These are phyloP conservation scores for Gloeopeniophorella convolvens DNA, from an alignment of 768 basidiomycete species.

Conservation along the genomic window DNA sequence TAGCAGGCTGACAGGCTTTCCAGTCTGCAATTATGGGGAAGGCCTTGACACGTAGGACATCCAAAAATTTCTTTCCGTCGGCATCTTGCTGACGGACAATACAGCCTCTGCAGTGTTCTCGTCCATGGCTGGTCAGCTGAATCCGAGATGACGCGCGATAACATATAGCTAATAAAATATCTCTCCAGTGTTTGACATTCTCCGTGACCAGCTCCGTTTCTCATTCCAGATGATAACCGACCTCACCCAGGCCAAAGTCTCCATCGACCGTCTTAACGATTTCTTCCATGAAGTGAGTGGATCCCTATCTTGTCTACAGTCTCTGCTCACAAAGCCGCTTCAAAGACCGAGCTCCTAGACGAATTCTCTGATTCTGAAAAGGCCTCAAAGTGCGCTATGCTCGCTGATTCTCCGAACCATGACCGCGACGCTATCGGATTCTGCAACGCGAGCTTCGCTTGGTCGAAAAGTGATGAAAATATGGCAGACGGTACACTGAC, in stretches of 20 bases:
- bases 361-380: slow-evolving; percentile 20
- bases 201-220: slow-evolving; percentile 29
- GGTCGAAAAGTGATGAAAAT: slow-evolving; percentile 35
- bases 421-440: slow-evolving; percentile 39
- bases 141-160: background rate
- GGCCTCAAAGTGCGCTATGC: slow-evolving; percentile 11
- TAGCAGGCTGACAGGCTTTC: too few relatives aligned
- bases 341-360: slow-evolving; percentile 32
- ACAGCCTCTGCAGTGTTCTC: slow-evolving; percentile 28
- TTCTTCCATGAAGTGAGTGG: slow-evolving; percentile 30
- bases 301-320: background rate
- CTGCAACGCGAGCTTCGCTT: slow-evolving; percentile 46
- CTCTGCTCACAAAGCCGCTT: background rate
- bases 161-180: background rate
- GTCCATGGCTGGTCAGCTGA: slow-evolving; percentile 23
- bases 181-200: slow-evolving; percentile 34
- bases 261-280: slow-evolving; percentile 33
- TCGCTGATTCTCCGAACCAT: slow-evolving; percentile 15
- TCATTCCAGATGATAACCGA: slow-evolving; percentile 23
- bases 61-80: background rate
- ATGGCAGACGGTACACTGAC: slow-evolving; percentile 34
- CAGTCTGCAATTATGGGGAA: slow-evolving; percentile 30
- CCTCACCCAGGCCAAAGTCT: slow-evolving; percentile 31
- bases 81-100: background rate
- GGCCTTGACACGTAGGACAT: slow-evolving; percentile 27